These are phyloP conservation scores for Komagataea norvegica DNA, from an alignment of 1,139 yeast genomes.

Conservation along the genomic window DNA sequence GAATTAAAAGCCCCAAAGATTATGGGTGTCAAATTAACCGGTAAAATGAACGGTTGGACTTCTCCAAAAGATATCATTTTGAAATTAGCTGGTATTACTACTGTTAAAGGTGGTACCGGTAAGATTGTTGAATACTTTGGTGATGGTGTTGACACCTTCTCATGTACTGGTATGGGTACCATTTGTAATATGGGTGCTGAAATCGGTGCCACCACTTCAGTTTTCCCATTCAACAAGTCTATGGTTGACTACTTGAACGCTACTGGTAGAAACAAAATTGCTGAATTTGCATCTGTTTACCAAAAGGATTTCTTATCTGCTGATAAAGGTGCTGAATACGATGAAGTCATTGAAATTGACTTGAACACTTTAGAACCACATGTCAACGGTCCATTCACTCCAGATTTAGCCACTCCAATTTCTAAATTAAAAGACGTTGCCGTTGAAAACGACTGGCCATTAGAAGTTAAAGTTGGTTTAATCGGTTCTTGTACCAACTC, in stretches of 20 bases:
- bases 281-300: slow-evolving; percentile 74
- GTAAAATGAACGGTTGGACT: slow-evolving; percentile 95
- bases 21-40: slow-evolving; percentile 95
- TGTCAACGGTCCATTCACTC: slow-evolving; percentile 98
- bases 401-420: slow-evolving; percentile 97
- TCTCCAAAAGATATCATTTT: slow-evolving; percentile 97
- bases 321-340: slow-evolving; percentile 94
- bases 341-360: slow-evolving; percentile 92
- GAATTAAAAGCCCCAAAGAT: slow-evolving; percentile 98
- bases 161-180: slow-evolving; percentile 99
- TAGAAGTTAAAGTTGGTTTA: slow-evolving; percentile 90
- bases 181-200: slow-evolving; percentile 99
- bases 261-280: slow-evolving; percentile 79
- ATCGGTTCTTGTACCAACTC: slow-evolving; percentile 99
- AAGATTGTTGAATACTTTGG: slow-evolving; percentile 96
- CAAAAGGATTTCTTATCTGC: slow-evolving; percentile 78
- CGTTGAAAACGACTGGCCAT: slow-evolving; percentile 86
- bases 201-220: slow-evolving; percentile 98
- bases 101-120: slow-evolving; percentile 99
- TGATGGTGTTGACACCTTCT: slow-evolving; percentile 91
- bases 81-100: slow-evolving; percentile 93
- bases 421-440: slow-evolving; percentile 91
- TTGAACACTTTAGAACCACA: slow-evolving; percentile 95
- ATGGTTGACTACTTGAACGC: slow-evolving; percentile 88
- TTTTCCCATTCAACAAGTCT: slow-evolving; percentile 92